A percentile compares a stretch with the other conserved stretches of the same genome.
Conservation (phyloP, 768 basidiomycete species). For the Leccinellum rugosiceps region DNA sequence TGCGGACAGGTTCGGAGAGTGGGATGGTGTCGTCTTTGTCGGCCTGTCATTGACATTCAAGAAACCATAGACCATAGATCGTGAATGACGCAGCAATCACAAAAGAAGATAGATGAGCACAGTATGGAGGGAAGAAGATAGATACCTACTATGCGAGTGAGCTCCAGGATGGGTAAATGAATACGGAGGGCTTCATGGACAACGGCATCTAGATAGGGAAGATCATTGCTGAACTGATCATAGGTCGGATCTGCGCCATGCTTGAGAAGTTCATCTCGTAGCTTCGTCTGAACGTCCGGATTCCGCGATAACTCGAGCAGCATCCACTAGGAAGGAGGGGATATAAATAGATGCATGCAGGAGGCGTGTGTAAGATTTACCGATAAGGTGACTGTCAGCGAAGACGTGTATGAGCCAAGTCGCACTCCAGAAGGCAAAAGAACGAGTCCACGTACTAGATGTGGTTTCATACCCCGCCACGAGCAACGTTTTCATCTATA, state of each 20-base stretch:
- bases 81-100: background rate
- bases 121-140: background rate
- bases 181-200: constrained; percentile 43
- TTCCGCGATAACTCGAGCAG: constrained; percentile 52
- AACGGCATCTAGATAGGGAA: constrained; percentile 56
- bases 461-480: constrained; percentile 23
- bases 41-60: constrained; percentile 30
- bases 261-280: constrained; percentile 47
- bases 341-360: background rate
- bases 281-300: constrained; percentile 42
- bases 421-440: background rate
- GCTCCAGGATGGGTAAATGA: constrained; percentile 36
- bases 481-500: constrained; percentile 18
- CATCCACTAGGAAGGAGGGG: constrained; percentile 42
- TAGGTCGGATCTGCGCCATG: constrained; percentile 48
- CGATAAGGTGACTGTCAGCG: constrained; percentile 14
- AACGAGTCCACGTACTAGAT: constrained; percentile 10
- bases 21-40: constrained; percentile 56
- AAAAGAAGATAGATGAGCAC: background rate
- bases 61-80: too few relatives aligned
- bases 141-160: constrained; percentile 6
- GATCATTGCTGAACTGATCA: constrained; percentile 45
- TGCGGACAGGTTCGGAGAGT: constrained; percentile 43
- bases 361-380: background rate
- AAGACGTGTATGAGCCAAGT: background rate